A percentile compares a stretch with the other conserved stretches of the same genome.
Conservation (phyloP, 208 protist genomes). For the Wallacemonas sp. region DNA sequence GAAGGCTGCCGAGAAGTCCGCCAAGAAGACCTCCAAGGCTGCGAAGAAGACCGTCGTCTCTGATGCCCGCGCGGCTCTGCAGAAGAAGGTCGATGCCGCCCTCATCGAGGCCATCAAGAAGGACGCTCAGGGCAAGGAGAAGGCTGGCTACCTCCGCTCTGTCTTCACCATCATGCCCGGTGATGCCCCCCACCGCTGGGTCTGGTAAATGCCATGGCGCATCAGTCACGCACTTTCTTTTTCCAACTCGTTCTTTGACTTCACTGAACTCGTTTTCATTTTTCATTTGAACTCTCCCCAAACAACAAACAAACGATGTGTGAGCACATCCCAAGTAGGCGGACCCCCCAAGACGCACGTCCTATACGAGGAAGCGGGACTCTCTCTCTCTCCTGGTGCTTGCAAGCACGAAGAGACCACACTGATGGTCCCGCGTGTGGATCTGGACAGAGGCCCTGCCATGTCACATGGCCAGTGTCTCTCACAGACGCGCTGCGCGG, state of each 20-base stretch:
- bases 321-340: not conserved
- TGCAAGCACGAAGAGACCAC: no score
- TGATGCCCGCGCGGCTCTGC: conserved; percentile 65
- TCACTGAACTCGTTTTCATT: conserved; percentile 1
- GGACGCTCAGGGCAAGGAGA: conserved; percentile 67
- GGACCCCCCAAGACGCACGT: not conserved
- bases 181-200: conserved; percentile 84
- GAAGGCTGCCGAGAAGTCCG: conserved; percentile 64
- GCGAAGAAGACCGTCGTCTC: conserved; percentile 54
- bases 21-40: conserved; percentile 76
- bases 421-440: no score
- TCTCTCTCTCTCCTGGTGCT: no score
- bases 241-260: conserved; percentile 12
- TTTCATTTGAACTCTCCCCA: not conserved
- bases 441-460: no score
- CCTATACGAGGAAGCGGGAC: no score
- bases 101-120: conserved; percentile 79
- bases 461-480: no score
- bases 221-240: not conserved
- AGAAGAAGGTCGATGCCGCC: conserved; percentile 79
- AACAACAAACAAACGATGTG: not conserved
- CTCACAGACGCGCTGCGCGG: no score
- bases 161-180: conserved; percentile 87
- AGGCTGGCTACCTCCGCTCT: conserved; percentile 79
- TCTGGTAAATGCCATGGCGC: conserved; percentile 54